Evolutionary conservation across 768 basidiomycete species (phyloP).

Genomic region (Suillus variegatus): DNA sequence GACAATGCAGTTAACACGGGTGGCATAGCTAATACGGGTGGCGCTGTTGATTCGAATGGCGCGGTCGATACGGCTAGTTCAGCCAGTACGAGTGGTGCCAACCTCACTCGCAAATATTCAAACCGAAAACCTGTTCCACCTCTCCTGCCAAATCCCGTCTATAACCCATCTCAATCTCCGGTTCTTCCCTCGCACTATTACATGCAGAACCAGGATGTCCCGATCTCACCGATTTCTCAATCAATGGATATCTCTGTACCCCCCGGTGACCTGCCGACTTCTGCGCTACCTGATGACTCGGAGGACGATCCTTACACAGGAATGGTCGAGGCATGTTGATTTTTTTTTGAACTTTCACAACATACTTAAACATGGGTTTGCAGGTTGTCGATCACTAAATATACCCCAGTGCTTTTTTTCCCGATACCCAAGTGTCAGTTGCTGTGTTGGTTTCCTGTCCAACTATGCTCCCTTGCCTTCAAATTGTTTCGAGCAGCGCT

Average conservation of each 20-base stretch:
- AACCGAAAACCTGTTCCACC: conserved; percentile 36
- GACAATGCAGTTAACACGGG: conserved; percentile 9
- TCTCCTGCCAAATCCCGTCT: conserved; percentile 21
- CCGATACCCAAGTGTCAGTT: background rate
- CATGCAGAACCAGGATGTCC: conserved; percentile 8
- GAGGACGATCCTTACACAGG: conserved; percentile 10
- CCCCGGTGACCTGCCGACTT: background rate
- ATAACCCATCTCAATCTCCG: conserved; percentile 25
- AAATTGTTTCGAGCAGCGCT: conserved; percentile 18
- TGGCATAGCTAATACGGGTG: conserved; percentile 20
- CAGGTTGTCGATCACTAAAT: conserved; percentile 8
- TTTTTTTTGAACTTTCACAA: background rate
- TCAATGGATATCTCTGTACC: background rate
- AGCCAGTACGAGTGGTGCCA: conserved; percentile 24
- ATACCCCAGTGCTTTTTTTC: background rate
- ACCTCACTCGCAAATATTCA: conserved; percentile 35
- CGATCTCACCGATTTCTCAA: conserved; percentile 1
- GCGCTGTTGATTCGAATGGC: conserved; percentile 11
- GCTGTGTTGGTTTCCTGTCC: background rate
- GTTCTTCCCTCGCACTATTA: conserved; percentile 24
- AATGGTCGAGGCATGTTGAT: conserved; percentile 14
- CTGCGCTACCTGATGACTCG: conserved; percentile 9
- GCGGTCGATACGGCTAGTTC: conserved; percentile 12
- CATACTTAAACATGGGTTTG: background rate
- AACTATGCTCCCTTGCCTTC: conserved; percentile 12